These are phyloP conservation scores for Geotrichum candidum DNA, from an alignment of 1,139 yeast genomes.

Conservation along the genomic window DNA sequence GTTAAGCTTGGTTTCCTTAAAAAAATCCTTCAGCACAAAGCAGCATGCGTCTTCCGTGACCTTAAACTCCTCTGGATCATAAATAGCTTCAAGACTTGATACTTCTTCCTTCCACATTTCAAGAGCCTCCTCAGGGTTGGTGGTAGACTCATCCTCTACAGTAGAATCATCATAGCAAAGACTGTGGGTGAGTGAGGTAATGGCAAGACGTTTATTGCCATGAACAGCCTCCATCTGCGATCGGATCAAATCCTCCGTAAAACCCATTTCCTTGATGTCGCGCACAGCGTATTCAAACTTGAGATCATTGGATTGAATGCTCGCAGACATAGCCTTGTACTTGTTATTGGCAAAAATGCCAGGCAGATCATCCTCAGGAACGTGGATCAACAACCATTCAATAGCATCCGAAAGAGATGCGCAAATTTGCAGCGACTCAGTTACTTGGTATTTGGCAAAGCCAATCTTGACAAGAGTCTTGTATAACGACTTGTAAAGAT, in stretches of 20 bases:
- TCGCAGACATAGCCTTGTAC: constrained; percentile 32
- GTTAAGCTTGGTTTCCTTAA: constrained; percentile 18
- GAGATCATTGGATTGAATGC: constrained; percentile 37
- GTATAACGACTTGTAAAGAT: constrained; percentile 6
- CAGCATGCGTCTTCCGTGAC: constrained; percentile 15
- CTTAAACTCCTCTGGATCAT: constrained; percentile 31
- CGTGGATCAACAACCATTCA: constrained; percentile 80
- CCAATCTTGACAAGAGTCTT: constrained; percentile 46
- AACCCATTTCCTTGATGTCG: constrained; percentile 60
- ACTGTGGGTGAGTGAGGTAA: constrained; percentile 38
- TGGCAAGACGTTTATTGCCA: constrained; percentile 48
- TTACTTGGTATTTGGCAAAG: constrained; percentile 61
- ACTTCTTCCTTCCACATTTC: constrained; percentile 70
- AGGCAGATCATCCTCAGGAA: constrained; percentile 93
- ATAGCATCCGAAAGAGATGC: constrained; percentile 44
- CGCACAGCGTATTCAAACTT: constrained; percentile 47
- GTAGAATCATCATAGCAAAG: constrained; percentile 30
- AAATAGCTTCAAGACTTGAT: constrained; percentile 59
- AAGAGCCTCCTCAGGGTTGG: constrained; percentile 12
- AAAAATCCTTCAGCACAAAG: constrained; percentile 12
- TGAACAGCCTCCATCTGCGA: constrained; percentile 41
- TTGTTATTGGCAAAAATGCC: constrained; percentile 34
- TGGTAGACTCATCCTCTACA: neutral
- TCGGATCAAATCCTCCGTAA: constrained; percentile 57
- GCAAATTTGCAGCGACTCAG: constrained; percentile 65